Conservation (phyloP, 2,329 filamentous ascomycete genomes). For the Didymosphaeria variabile region DNA sequence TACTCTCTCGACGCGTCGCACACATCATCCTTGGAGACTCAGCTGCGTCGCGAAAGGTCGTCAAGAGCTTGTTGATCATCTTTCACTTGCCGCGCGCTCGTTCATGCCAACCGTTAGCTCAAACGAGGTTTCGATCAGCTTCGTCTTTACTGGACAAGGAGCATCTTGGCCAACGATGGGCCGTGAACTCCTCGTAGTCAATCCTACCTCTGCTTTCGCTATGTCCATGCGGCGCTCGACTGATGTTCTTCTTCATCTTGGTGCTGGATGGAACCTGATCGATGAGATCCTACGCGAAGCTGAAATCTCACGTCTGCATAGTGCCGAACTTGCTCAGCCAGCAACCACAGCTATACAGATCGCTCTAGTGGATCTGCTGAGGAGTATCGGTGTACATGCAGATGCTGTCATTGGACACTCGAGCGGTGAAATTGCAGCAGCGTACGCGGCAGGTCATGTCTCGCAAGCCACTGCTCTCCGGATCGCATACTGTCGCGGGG, state of each 20-base stretch:
- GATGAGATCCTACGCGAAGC: background rate
- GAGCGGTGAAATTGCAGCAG: constrained; percentile 45
- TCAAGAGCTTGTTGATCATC: constrained; percentile 1
- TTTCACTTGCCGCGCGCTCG: background rate
- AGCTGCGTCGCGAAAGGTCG: background rate
- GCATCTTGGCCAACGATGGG: constrained; percentile 34
- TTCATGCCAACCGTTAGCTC: background rate
- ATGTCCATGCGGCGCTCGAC: constrained; percentile 10
- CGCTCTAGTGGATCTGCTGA: constrained; percentile 31
- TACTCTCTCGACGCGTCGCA: background rate
- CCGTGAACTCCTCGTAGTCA: constrained; percentile 18
- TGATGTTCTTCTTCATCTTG: background rate
- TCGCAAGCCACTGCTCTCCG: constrained; percentile 14
- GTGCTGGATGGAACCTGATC: constrained; percentile 2
- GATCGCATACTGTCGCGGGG: constrained; percentile 18
- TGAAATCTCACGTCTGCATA: background rate
- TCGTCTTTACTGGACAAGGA: constrained; percentile 40
- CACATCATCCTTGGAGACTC: constrained; percentile 7
- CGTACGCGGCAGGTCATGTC: constrained; percentile 28
- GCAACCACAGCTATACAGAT: constrained; percentile 33
- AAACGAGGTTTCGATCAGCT: constrained; percentile 15
- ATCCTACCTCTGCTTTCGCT: background rate
- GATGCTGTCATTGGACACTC: constrained; percentile 39
- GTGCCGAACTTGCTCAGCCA: constrained; percentile 24
- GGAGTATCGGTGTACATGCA: constrained; percentile 23